Evolutionary conservation across 2,329 filamentous ascomycete genomes (phyloP).

Genomic region (Fusarium camptoceras): DNA sequence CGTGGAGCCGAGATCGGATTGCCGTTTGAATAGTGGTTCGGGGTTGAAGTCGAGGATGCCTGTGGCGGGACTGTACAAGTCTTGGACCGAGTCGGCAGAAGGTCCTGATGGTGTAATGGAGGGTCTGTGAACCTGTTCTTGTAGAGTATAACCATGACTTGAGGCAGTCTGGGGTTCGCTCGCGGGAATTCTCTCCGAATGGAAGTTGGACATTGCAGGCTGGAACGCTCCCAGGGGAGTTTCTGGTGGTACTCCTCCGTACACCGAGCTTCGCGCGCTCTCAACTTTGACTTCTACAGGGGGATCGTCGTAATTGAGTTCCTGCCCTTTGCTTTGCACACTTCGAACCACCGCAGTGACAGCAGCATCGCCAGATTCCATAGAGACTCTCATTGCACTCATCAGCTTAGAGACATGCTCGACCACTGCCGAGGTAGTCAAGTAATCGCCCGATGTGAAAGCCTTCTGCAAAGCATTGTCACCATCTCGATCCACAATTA

Average conservation of each 20-base stretch:
- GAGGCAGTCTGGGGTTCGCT: not conserved
- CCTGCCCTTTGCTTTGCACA: conserved; percentile 25
- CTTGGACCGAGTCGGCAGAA: not conserved
- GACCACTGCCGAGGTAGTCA: conserved; percentile 51
- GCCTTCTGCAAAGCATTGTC: conserved; percentile 25
- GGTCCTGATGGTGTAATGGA: not conserved
- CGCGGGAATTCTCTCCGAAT: conserved; percentile 7
- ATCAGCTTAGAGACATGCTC: conserved; percentile 42
- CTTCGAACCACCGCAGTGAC: conserved; percentile 24
- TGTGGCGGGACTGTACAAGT: conserved; percentile 20
- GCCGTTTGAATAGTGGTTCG: not conserved
- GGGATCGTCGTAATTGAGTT: conserved; percentile 25
- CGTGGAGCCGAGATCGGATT: not conserved
- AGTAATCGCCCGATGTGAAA: not conserved
- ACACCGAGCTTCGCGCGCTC: conserved; percentile 2
- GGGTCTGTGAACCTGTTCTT: not conserved
- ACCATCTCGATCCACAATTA: conserved; percentile 1
- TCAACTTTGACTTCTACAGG: not conserved
- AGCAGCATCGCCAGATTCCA: conserved; percentile 21
- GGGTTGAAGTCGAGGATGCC: conserved; percentile 14
- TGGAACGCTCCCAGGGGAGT: not conserved
- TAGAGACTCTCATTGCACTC: conserved; percentile 24
- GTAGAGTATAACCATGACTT: not conserved
- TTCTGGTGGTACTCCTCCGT: not conserved
- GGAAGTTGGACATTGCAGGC: not conserved